A percentile compares a stretch with the other conserved stretches of the same genome.
phyloP scores from a whole-genome alignment of 169 alveolate species.

The Perkinsus olseni region DNA sequence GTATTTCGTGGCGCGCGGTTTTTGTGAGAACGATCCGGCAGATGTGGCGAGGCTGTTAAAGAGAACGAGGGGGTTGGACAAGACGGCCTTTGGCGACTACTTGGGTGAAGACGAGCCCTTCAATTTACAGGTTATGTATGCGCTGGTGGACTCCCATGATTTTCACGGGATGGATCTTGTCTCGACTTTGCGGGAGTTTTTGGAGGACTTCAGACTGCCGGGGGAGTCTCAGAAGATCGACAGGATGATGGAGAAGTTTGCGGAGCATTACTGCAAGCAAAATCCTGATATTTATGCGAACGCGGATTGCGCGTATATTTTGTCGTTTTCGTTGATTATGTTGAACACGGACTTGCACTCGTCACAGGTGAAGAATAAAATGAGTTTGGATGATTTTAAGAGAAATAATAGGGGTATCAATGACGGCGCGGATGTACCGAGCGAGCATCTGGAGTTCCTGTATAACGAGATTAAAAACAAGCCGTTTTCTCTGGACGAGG shows the following conservation, averaged over 20 bases:
- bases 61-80: constrained; percentile 25
- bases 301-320: constrained; percentile 76
- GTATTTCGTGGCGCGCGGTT: constrained; percentile 2
- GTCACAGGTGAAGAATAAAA: constrained; percentile 60
- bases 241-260: constrained; percentile 80
- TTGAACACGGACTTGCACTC: constrained; percentile 80
- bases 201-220: constrained; percentile 81
- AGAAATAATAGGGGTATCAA: constrained; percentile 50
- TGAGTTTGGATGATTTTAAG: constrained; percentile 48
- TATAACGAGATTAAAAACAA: constrained; percentile 32
- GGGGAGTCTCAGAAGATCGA: constrained; percentile 89
- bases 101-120: constrained; percentile 27
- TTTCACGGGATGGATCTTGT: constrained; percentile 59
- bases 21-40: background rate
- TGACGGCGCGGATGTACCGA: constrained; percentile 42
- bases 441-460: constrained; percentile 28
- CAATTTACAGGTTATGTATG: background rate
- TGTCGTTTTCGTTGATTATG: constrained; percentile 81
- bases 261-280: constrained; percentile 71
- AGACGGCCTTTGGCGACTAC: constrained; percentile 41
- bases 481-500: constrained; percentile 30
- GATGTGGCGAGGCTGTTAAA: constrained; percentile 22
- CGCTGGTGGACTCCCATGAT: constrained; percentile 9
- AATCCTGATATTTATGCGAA: constrained; percentile 63
- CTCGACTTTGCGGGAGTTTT: constrained; percentile 63